Conservation (phyloP, 352 stramenopile genomes). For the Globisporangium lucens region DNA sequence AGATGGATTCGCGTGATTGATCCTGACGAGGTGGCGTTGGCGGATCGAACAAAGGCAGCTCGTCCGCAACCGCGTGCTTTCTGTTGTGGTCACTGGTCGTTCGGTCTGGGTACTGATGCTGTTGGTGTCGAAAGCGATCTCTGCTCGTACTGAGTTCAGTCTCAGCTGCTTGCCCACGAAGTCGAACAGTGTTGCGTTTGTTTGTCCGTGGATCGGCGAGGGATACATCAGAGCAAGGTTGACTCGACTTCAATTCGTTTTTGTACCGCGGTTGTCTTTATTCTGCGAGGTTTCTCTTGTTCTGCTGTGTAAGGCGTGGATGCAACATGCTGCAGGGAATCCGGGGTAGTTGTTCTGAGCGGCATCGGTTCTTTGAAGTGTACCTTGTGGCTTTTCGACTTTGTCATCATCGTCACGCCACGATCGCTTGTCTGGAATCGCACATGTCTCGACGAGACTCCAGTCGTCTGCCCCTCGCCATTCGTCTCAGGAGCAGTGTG, state of each 20-base stretch:
- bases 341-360: not conserved
- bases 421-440: not conserved
- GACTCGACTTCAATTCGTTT: too few relatives aligned
- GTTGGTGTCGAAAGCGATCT: not conserved
- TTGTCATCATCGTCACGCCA: not conserved
- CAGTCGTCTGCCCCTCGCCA: not conserved
- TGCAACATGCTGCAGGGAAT: not conserved
- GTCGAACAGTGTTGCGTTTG: not conserved
- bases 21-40: not conserved
- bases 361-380: not conserved
- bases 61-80: not conserved
- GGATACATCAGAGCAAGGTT: not conserved
- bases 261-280: too few relatives aligned
- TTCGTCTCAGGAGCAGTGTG: not conserved
- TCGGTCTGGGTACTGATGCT: not conserved
- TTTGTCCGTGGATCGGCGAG: not conserved
- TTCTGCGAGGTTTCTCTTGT: not conserved
- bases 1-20: too few relatives aligned
- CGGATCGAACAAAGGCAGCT: not conserved
- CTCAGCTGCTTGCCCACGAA: too few relatives aligned
- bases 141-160: not conserved
- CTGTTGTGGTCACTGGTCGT: not conserved
- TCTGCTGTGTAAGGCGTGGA: not conserved
- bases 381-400: not conserved
- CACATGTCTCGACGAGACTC: not conserved